phyloP scores from a whole-genome alignment of 129 eudicot genomes.

The Oenanthe sinensis region DNA sequence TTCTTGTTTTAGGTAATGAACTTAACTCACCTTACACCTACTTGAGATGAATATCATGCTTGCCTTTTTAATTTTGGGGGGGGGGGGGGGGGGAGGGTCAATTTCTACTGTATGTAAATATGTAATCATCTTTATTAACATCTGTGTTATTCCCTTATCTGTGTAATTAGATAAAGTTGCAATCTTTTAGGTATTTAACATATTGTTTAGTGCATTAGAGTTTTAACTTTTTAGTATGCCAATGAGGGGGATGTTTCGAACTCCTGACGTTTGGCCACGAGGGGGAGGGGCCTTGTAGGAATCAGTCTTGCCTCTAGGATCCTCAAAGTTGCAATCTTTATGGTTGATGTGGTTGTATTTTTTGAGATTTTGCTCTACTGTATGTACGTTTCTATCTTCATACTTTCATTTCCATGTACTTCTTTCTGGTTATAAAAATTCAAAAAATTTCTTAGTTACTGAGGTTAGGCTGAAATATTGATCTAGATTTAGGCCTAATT shows the following conservation, averaged over 20 bases:
- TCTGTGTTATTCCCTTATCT: too few species aligned
- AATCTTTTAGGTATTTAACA: neutral
- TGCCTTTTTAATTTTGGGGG: neutral
- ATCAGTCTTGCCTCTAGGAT: too few species aligned
- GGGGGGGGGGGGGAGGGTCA: neutral
- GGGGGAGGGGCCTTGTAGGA: too few species aligned
- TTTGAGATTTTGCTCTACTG: constrained; percentile 42
- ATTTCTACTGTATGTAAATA: neutral
- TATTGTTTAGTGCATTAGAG: neutral
- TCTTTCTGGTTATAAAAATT: neutral
- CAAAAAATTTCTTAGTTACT: neutral
- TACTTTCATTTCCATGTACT: neutral
- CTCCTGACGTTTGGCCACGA: too few species aligned
- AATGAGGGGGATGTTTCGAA: neutral
- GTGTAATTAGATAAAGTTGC: neutral
- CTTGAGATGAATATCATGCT: neutral
- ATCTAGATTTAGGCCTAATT: neutral
- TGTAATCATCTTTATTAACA: neutral
- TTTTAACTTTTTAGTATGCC: neutral
- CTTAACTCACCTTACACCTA: neutral
- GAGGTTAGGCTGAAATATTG: neutral
- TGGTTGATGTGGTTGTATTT: too few species aligned
- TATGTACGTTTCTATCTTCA: neutral
- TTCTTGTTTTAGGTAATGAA: neutral
- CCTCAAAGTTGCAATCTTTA: too few species aligned